Evolutionary conservation across 1,284 basidiomycete species (phyloP), one percentile per base, ranked within the genome.

Genomic region (Ustilago sp.): DNA sequence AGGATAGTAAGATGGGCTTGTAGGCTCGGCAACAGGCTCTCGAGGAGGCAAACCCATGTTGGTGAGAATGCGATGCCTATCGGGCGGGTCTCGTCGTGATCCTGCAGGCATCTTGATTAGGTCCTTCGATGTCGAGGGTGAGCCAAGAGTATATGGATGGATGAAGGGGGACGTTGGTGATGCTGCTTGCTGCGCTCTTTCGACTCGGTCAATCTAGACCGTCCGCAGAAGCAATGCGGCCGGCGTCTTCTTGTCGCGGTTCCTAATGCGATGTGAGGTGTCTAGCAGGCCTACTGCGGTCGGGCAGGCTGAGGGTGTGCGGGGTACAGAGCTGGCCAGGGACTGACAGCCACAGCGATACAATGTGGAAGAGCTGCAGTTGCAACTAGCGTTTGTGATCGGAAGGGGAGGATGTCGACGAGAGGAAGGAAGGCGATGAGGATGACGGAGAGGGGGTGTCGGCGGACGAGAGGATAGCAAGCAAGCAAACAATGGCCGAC

Each of bases 21-120:
- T 43, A 8, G 72, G 72, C 23, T 71, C 68, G 11, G 61, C 51
- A 35, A 69, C 53, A 12, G 61, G 62, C 1, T 74, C 68, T 47
- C 76, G 63, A 31, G 71, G 68, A 28, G 76, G 71, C 36, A 78
- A 34, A 6, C 76, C 76, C 66, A 71, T 78, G 11, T 68, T 71
- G 43, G 15, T 59, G 59, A 78, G 35, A 62, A 78, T 78, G 62
- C 76, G 63, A 9, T 38, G 39, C 34, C 72, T 55, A 55, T 71
- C 68, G 17, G 76, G 68, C 48, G 66, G 64, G 1, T 71, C 62
- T 32, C 76, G 53, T 35, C 75, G 62, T 12, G 52, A 19, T 36
- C 66, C 38, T 3, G 63, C 48, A 2, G 75, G 48, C 75, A 77
- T 74, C 15, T 57, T 68, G 66, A 5, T 17, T 17, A 13, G 13